Base-by-base conservation (phyloP, 2,329 filamentous ascomycete genomes). In the Chalara sp. region DNA sequence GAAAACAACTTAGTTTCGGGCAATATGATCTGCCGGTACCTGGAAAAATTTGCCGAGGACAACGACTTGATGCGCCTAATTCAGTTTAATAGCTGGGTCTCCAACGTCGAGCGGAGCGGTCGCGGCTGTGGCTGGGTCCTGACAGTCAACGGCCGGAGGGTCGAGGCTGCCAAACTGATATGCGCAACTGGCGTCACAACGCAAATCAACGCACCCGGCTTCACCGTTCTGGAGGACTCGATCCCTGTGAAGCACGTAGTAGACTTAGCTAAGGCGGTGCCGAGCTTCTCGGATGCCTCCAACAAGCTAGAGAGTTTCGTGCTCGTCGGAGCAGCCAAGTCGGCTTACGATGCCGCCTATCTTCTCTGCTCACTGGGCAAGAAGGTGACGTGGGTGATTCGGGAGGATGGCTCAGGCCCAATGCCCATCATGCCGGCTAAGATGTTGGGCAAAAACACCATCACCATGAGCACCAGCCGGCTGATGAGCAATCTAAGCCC, bases 371-470 rank as follows among this genome's bases (percentile, higher is more conserved):
- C 29, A n/a, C 13, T 42, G 21, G 46, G 48, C n/a, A 54, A 54
- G 45, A 44, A 51, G 28, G 52, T 54, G 10, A 33, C 33, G 11
- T 54, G 52, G 52, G 31, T 54, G 11, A 48, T 54, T 40, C 44
- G 52, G 29, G 29, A 42, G 6, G 45, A 51, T 29, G 52, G 48
- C 3, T 52, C 61, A 3, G 67, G 67, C 2, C 21, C 21, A 21
- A 21, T 21, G 21, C 21, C 21, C 21, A 21, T 21, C 21, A 39
- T 39, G 13, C 10, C 13, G 35, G 10, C 35, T 39, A 10, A 10
- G 35, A 39, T 39, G 35, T 10, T 39, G 3, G 35, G 10, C 13
- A 13, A 13, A 13, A 10, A 11, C 13, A 11, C 13, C 10, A 39
- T 11, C 35, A 39, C 35, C 13, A 13, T 39, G 13, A 13, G 13